These are phyloP conservation scores for Chrysosporium queenslandicum DNA, from an alignment of 2,329 filamentous ascomycete species.

Conservation along the genomic window DNA sequence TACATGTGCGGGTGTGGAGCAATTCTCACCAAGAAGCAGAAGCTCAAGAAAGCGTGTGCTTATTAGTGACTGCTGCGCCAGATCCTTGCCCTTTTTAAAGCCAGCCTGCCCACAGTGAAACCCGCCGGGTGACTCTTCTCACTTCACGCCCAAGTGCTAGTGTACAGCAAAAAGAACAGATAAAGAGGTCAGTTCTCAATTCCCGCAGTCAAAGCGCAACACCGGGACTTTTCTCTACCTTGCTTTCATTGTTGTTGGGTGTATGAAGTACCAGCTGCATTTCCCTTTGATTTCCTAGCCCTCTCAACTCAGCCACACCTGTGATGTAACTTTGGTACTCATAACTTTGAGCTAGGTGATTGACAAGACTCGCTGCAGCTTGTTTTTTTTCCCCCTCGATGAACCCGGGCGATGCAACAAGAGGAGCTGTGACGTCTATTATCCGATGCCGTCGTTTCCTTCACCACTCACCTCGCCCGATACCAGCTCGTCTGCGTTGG, in stretches of 20 bases:
- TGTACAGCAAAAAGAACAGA: not conserved
- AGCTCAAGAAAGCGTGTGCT: not conserved
- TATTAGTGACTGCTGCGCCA: not conserved
- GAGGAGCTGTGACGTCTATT: too few species aligned
- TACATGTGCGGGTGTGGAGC: constrained; percentile 1
- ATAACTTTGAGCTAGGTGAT: not conserved
- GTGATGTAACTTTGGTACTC: constrained; percentile 8
- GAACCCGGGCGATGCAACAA: constrained; percentile 1
- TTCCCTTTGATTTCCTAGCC: not conserved
- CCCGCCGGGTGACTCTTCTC: not conserved
- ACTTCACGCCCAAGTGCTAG: not conserved
- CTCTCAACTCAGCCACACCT: constrained; percentile 9
- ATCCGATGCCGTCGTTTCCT: constrained; percentile 14
- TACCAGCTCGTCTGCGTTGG: constrained; percentile 16
- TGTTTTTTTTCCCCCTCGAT: not conserved
- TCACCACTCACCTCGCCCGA: constrained; percentile 16
- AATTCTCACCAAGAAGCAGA: not conserved
- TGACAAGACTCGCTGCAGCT: constrained; percentile 6
- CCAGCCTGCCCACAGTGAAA: constrained; percentile 2
- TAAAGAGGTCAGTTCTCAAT: not conserved
- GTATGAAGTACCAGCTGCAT: not conserved
- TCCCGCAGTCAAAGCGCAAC: not conserved
- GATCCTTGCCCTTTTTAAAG: constrained; percentile 10
- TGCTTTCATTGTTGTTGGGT: not conserved
- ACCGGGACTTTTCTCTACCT: not conserved